Base-by-base conservation (phyloP, 2,329 filamentous ascomycete species). In the Verticillium nubilum region DNA sequence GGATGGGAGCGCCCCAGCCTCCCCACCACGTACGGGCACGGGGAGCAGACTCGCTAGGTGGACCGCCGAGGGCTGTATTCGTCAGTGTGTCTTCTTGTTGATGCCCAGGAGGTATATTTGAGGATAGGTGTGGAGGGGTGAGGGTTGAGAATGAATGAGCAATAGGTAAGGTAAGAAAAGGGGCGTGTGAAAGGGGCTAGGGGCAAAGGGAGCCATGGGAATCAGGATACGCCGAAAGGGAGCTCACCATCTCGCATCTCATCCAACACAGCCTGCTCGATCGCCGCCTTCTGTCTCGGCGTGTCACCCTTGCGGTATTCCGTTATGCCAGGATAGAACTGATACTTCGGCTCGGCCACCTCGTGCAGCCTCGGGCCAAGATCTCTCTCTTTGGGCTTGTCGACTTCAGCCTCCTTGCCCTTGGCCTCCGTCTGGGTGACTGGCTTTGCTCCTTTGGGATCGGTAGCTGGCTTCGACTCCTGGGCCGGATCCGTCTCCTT, bases 381-480 rank as follows among this genome's bases (percentile, higher is more conserved):
- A 4, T 25, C n/a, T 3, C n/a, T n/a, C 15, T 31, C 29, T 31
- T n/a, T n/a, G n/a, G 29, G 13, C 2, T 3, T 31, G 13, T 31
- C 6, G 29, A 31, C 29, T 31, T 27, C 59, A 59, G 27, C 13
- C 15, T 28, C n/a, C 25, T n/a, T 27, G 15, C 15, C 52, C 15
- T 53, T n/a, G 26, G 3, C 52, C 25, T 12, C 52, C 42, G 42
- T 25, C 17, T n/a, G 5, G 42, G 17, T 13, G 13, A 13, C 29
- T 13, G 29, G 9, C 29, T 50, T n/a, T 3, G 84, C 19, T 86
- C 80, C 72, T 76, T n/a, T n/a, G n/a, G n/a, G n/a, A n/a, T n/a
- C n/a, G n/a, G n/a, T n/a, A n/a, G n/a, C n/a, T n/a, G n/a, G n/a
- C n/a, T n/a, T n/a, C n/a, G n/a, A n/a, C n/a, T n/a, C n/a, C n/a